Base-by-base conservation (phyloP, 2,329 filamentous ascomycete species). In the Cercospora zeina region DNA sequence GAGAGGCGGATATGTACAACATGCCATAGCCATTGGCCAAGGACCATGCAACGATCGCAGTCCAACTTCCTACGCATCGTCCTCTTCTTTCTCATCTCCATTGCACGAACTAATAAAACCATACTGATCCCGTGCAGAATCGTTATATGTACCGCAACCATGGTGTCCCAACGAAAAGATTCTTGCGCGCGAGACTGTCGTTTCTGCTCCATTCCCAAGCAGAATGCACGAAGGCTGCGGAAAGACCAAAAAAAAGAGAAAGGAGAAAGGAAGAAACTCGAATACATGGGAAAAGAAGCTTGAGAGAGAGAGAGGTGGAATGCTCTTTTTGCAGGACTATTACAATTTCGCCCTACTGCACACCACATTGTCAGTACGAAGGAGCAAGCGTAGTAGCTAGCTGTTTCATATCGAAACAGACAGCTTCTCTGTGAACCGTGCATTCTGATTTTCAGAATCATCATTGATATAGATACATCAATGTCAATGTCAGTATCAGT, bases 81-180 rank as follows among this genome's bases (percentile, higher is more conserved):
- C 14, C 14, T 19, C 30, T 33, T 11, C 37, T 42, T 24, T 14
- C 58, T 30, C 10, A 45, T 21, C n/a, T 14, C 37, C 21, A 30
- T 42, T 42, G 39, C 11, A 19, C n/a, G 9, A 4, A 45, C 39
- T 45, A 16, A 45, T 16, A 6, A 24, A 27, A 16, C 10, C 39
- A 6, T 45, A 24, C 4, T 24, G 10, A 42, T 6, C 19, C 3
- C 24, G 24, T 11, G 11, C 39, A 45, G 39, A 45, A 45, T 27
- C 39, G 10, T 45, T 21, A 11, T 21, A 11, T 3, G 3, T 3
- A 19, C 24, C 7, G 16, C 31, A 5, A 61, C 33, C 54, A 63
- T 67, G 62, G 60, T 53, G 2, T 31, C 57, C 19, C 60, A 65
- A 55, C 62, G 49, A 34, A 65, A n/a, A n/a, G n/a, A n/a, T n/a